Conservation (phyloP, 106 monocot genomes). For the Acanthochlamys bracteata region DNA sequence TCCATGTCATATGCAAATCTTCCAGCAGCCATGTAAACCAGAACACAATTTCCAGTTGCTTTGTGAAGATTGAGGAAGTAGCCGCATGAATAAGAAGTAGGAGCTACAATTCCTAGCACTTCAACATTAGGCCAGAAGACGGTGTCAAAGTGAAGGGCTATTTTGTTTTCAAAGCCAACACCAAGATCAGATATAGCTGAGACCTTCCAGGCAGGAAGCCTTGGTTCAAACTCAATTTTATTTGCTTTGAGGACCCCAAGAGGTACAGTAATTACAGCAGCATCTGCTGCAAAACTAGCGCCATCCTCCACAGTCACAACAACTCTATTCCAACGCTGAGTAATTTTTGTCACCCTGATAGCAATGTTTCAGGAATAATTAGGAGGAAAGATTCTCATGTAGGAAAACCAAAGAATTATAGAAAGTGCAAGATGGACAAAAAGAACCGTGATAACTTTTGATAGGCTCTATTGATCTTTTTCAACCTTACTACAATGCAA, state of each 20-base stretch:
- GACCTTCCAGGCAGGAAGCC: constrained; percentile 76
- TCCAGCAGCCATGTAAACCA: constrained; percentile 97
- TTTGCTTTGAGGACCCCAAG: constrained; percentile 90
- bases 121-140: constrained; percentile 99
- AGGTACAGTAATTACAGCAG: constrained; percentile 85
- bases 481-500: no score
- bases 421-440: neutral
- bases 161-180: constrained; percentile 87
- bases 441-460: no score
- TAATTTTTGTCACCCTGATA: constrained; percentile 56
- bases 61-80: constrained; percentile 99
- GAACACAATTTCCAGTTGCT: constrained; percentile 69
- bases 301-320: constrained; percentile 52
- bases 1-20: constrained; percentile 76
- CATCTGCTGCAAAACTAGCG: constrained; percentile 59
- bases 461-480: no score
- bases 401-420: neutral
- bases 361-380: neutral
- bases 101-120: constrained; percentile 74
- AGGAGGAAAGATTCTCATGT: neutral
- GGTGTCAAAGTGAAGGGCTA: constrained; percentile 61
- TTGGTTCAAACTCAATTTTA: constrained; percentile 71
- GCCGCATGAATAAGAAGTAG: constrained; percentile 70
- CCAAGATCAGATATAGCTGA: constrained; percentile 85
- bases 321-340: constrained; percentile 43